These are phyloP conservation scores for Rhexocercosporidium sp. DNA, from an alignment of 2,329 filamentous ascomycete species.

Conservation along the genomic window DNA sequence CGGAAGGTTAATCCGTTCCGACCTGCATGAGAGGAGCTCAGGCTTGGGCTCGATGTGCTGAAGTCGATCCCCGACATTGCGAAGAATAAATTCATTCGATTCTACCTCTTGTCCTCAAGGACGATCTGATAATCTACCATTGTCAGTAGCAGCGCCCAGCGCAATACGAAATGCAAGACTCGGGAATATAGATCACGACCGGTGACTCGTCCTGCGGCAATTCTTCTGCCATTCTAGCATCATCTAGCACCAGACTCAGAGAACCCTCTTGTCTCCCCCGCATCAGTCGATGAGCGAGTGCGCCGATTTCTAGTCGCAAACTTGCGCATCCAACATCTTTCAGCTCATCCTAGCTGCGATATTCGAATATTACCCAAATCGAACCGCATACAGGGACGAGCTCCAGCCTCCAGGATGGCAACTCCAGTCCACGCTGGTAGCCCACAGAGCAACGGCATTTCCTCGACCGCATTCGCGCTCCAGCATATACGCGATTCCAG, in stretches of 20 bases:
- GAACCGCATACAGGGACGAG: not conserved
- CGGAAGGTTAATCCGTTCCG: not conserved
- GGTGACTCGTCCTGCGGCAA: not conserved
- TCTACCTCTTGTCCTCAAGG: not conserved
- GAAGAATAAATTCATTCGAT: not conserved
- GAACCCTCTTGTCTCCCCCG: not conserved
- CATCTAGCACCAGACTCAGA: not conserved
- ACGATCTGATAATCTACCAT: not conserved
- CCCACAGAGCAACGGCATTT: conserved; percentile 43
- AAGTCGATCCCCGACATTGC: not conserved
- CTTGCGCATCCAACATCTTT: not conserved
- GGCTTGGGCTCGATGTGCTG: not conserved
- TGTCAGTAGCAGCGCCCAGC: not conserved
- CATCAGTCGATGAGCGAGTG: conserved; percentile 4
- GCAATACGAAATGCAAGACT: conserved; percentile 8
- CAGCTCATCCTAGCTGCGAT: not conserved
- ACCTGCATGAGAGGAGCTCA: not conserved
- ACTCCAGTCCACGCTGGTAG: conserved; percentile 30
- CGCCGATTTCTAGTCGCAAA: not conserved
- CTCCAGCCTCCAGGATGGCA: conserved; percentile 26
- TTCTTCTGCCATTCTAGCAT: not conserved
- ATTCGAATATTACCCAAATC: not conserved
- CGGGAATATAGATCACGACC: not conserved
- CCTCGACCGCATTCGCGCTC: conserved; percentile 62
- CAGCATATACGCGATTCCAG: conserved; percentile 54